These are phyloP conservation scores for Psilocybe cubensis DNA, from an alignment of 768 basidiomycete genomes.

Conservation along the genomic window DNA sequence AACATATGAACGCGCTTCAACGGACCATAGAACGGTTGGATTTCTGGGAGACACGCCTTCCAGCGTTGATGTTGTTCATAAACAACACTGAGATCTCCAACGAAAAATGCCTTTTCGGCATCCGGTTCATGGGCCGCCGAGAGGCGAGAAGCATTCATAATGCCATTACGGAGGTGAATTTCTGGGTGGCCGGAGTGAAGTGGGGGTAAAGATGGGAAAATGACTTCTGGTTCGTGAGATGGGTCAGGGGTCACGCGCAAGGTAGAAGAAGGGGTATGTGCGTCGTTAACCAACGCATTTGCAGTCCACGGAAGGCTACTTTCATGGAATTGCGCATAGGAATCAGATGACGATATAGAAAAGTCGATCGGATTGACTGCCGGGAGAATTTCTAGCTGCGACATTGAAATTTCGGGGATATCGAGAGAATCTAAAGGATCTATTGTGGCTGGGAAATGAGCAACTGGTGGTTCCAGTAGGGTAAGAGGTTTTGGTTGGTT, in stretches of 20 bases:
- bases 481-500: conserved; percentile 10
- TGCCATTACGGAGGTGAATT: conserved; percentile 75
- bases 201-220: conserved; percentile 68
- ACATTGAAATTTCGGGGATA: conserved; percentile 47
- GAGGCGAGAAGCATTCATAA: conserved; percentile 63
- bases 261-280: conserved; percentile 58
- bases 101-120: conserved; percentile 95
- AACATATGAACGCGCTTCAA: conserved; percentile 16
- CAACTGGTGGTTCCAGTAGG: conserved; percentile 6
- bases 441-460: conserved; percentile 13
- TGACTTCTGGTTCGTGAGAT: conserved; percentile 40
- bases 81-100: conserved; percentile 89
- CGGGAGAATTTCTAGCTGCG: conserved; percentile 56
- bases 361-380: conserved; percentile 38
- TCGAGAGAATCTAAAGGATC: conserved; percentile 29
- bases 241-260: conserved; percentile 57
- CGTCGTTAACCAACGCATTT: conserved; percentile 29
- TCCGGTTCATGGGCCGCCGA: conserved; percentile 60
- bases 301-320: conserved; percentile 55
- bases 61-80: conserved; percentile 87
- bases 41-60: conserved; percentile 73
- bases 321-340: conserved; percentile 19
- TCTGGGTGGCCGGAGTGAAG: conserved; percentile 72
- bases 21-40: conserved; percentile 95
- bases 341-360: conserved; percentile 24